These are phyloP conservation scores for Hymenoscyphus albidus DNA, from an alignment of 2,329 filamentous ascomycete species.

Conservation along the genomic window DNA sequence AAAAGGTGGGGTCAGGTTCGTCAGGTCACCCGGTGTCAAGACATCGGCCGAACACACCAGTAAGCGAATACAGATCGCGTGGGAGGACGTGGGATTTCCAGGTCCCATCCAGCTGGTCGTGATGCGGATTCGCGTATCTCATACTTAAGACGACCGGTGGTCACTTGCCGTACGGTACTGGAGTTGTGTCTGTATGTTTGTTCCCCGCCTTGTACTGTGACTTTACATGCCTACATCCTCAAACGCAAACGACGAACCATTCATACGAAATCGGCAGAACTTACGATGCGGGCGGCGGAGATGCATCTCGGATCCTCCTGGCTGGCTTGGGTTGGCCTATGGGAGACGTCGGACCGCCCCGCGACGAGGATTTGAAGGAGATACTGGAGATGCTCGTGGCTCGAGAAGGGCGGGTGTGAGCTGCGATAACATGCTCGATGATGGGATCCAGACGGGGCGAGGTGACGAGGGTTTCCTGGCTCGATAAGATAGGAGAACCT, in stretches of 20 bases:
- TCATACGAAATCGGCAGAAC: conserved; percentile 16
- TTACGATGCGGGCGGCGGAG: conserved; percentile 38
- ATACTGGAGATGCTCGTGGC: conserved; percentile 28
- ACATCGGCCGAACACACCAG: conserved; percentile 5
- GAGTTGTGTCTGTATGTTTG: not conserved
- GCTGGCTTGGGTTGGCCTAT: conserved; percentile 13
- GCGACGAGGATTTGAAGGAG: conserved; percentile 24
- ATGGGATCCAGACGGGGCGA: conserved; percentile 31
- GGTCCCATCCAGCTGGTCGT: conserved; percentile 3
- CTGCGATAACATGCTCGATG: conserved; percentile 33
- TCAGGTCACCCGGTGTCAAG: conserved; percentile 11
- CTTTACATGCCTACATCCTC: not conserved
- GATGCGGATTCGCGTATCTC: conserved; percentile 1
- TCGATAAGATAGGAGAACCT: conserved; percentile 23
- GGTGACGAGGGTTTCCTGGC: conserved; percentile 17
- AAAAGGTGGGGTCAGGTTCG: conserved; percentile 22
- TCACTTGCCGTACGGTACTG: not conserved
- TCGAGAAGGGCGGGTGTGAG: conserved; percentile 22
- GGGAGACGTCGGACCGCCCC: conserved; percentile 19
- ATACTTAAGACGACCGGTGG: conserved; percentile 2
- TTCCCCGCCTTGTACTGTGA: not conserved
- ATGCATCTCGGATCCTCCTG: conserved; percentile 32
- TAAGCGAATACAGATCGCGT: conserved; percentile 19
- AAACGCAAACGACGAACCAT: not conserved
- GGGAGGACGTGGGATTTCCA: conserved; percentile 13